Evolutionary conservation across 2,329 filamentous ascomycete genomes (phyloP), one percentile per base, ranked within the genome.

Genomic region (Blastomyces parvus): DNA sequence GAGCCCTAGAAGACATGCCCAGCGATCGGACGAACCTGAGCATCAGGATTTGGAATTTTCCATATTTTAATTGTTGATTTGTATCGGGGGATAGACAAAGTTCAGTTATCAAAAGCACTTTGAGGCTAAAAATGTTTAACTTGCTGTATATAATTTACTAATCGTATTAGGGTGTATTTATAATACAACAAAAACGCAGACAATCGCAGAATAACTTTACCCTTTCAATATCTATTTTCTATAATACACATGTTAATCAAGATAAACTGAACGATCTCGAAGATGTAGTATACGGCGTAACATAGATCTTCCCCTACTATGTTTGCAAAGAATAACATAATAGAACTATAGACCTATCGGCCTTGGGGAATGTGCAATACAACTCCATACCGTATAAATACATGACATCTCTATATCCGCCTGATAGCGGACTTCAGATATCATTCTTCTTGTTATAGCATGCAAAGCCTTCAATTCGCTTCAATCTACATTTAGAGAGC

Each of bases 1-100:
- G 69, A 59, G 66, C 61, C 62, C 63, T 64, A 60, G 62, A 69
- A 67, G 66, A 66, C 48, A 63, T 61, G 38, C 64, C 57, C 25
- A 61, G 53, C n/a, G 52, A 56, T 59, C 63, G 30, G 38, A 59
- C 13, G 27, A 52, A 19, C 33, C 14, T 60, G 52, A 58, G 50
- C 63, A 65, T 65, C 27, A 27, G 38, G 46, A 50, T 55, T 59
- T 25, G 5, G 30, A 40, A 25, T 13, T 55, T 27, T 19, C 7
- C 55, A 33, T 27, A 36, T 53, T 53, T 25, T 14, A 33, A 27
- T 46, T 58, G 48, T 53, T 33, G 50, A 53, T 40, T 19, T 17
- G 17, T 14, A 36, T 44, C n/a, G 1, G 36, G 52, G 17, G 25
- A 36, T 55, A 55, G 33, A 19, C 48, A 1, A 6, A 14, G 22